phyloP scores from a whole-genome alignment of 2,329 filamentous ascomycete genomes.

The Colletotrichum phormii region DNA sequence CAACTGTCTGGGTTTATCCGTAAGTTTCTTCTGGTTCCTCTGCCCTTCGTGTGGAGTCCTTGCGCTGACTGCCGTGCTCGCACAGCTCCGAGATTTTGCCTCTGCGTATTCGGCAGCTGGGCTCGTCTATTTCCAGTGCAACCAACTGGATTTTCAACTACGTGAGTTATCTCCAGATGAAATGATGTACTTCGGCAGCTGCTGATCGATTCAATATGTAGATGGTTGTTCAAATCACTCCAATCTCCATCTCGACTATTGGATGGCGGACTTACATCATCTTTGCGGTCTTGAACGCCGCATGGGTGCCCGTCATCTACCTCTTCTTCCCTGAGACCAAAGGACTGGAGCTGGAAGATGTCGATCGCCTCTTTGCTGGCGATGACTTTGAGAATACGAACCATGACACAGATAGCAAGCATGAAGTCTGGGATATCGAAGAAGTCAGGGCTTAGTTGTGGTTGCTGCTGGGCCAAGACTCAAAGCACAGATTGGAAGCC shows the following conservation, averaged over 20 bases:
- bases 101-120: conserved; percentile 44
- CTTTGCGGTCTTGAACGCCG: conserved; percentile 43
- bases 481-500: neutral
- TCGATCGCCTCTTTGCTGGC: conserved; percentile 43
- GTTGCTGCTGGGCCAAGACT: too few species aligned
- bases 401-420: neutral
- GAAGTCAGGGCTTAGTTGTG: neutral
- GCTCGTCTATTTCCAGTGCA: conserved; percentile 47
- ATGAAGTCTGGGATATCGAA: conserved; percentile 22
- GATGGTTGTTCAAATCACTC: conserved; percentile 38
- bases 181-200: neutral
- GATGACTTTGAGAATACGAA: conserved; percentile 40
- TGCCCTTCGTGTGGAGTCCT: neutral
- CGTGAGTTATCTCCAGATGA: conserved; percentile 35
- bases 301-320: conserved; percentile 45
- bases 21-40: conserved; percentile 23
- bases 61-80: neutral
- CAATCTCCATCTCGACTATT: conserved; percentile 31
- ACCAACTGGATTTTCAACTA: conserved; percentile 50
- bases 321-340: conserved; percentile 48
- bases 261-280: conserved; percentile 43
- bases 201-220: neutral
- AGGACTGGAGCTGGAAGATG: conserved; percentile 54
- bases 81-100: conserved; percentile 47
- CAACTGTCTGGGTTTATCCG: conserved; percentile 50